These are phyloP conservation scores for Hymenotorrendiella dingleyae DNA, from an alignment of 2,329 filamentous ascomycete genomes.

Conservation along the genomic window DNA sequence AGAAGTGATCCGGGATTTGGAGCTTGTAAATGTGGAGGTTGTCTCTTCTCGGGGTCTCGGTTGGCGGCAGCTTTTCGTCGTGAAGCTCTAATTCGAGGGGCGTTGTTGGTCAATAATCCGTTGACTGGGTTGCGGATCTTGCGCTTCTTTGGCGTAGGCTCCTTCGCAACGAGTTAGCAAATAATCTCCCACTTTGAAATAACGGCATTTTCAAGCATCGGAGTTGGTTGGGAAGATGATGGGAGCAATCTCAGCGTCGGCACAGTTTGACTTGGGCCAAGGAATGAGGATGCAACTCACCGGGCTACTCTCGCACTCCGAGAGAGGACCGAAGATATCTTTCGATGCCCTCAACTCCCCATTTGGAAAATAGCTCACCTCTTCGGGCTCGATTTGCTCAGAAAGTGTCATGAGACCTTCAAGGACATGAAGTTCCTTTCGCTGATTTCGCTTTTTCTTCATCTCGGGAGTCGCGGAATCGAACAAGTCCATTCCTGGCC, in stretches of 20 bases:
- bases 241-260: no score
- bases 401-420: conserved; percentile 61
- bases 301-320: conserved; percentile 46
- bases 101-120: conserved; percentile 21
- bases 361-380: conserved; percentile 55
- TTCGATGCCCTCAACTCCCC: conserved; percentile 46
- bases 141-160: conserved; percentile 26
- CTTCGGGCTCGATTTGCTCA: conserved; percentile 54
- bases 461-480: conserved; percentile 70
- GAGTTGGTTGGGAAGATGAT: no score
- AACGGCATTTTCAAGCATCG: no score
- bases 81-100: conserved; percentile 18
- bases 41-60: conserved; percentile 17
- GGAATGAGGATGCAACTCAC: no score
- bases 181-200: no score
- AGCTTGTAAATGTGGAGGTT: conserved; percentile 3
- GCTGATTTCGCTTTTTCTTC: conserved; percentile 70
- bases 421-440: conserved; percentile 68
- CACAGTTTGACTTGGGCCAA: no score
- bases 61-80: conserved; percentile 7
- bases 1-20: background rate
- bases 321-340: conserved; percentile 52
- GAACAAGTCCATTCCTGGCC: conserved; percentile 76
- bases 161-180: conserved; percentile 11
- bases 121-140: conserved; percentile 21